Evolutionary conservation across 2,329 filamentous ascomycete genomes (phyloP).

Genomic region (Sordariomycetes sp.): DNA sequence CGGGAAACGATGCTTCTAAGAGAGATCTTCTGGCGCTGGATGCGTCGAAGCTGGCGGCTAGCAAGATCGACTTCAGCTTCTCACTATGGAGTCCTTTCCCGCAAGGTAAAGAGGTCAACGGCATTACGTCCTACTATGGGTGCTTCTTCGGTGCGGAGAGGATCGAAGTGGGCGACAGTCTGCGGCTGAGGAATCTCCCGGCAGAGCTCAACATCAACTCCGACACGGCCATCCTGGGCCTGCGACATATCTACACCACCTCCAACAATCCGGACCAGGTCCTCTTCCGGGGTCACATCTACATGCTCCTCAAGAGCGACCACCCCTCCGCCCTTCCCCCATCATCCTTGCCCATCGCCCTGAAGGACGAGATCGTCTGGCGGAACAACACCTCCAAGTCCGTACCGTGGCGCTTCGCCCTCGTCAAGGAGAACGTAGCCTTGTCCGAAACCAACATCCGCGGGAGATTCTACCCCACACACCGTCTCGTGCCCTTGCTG

Average conservation of each 20-base stretch:
- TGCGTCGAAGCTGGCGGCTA: conserved; percentile 41
- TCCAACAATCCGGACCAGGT: conserved; percentile 23
- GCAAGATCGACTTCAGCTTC: conserved; percentile 37
- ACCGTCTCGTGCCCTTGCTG: conserved; percentile 40
- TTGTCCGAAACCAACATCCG: conserved; percentile 37
- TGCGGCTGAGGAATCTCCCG: conserved; percentile 34
- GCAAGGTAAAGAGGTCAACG: conserved; percentile 19
- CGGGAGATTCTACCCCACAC: conserved; percentile 51
- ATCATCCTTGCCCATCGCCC: conserved; percentile 29
- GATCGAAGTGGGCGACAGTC: conserved; percentile 34
- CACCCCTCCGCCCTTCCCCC: conserved; percentile 15
- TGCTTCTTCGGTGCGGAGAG: conserved; percentile 43
- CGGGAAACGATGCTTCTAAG: conserved; percentile 21
- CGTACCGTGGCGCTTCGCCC: conserved; percentile 25
- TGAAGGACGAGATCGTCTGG: conserved; percentile 30
- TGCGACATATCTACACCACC: conserved; percentile 29
- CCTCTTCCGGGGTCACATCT: conserved; percentile 31
- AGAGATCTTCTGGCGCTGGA: conserved; percentile 34
- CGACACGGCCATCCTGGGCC: conserved; percentile 23
- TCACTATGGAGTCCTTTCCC: conserved; percentile 33
- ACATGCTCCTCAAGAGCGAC: conserved; percentile 21
- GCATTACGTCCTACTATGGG: conserved; percentile 31
- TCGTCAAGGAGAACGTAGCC: conserved; percentile 35
- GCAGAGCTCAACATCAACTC: conserved; percentile 22
- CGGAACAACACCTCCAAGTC: conserved; percentile 22